Evolutionary conservation across 169 alveolate genomes (phyloP).

Genomic region (Eimeria zaria): DNA sequence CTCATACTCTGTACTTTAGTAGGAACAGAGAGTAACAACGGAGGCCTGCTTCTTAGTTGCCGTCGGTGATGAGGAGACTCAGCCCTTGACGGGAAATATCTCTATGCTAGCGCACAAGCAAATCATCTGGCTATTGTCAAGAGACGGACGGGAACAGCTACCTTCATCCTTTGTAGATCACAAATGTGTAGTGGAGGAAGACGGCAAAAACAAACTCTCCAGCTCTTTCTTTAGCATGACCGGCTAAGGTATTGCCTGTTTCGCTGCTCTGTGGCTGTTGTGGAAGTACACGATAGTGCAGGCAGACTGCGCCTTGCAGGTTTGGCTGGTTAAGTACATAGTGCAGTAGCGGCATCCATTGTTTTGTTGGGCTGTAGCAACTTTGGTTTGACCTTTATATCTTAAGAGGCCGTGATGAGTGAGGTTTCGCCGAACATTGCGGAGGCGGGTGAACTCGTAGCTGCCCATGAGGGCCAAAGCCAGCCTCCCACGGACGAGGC

Average conservation of each 20-base stretch:
- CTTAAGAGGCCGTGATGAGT: not conserved
- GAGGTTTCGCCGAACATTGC: not conserved
- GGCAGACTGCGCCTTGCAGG: not conserved
- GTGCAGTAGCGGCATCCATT: not conserved
- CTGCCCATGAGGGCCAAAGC: not conserved
- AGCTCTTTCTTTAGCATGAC: not conserved
- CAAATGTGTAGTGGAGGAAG: not conserved
- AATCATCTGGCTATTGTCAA: not conserved
- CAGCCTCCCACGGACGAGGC: not conserved
- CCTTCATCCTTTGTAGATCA: not conserved
- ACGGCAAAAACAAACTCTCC: not conserved
- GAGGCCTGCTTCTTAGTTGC: not conserved
- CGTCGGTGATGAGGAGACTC: not conserved
- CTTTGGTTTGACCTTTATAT: not conserved
- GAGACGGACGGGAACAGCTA: not conserved
- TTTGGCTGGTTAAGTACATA: not conserved
- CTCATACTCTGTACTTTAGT: not conserved
- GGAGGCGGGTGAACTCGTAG: conserved; percentile 14
- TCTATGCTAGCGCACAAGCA: not conserved
- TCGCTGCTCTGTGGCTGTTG: not conserved
- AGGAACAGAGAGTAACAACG: not conserved
- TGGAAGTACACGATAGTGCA: not conserved
- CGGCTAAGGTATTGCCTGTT: not conserved
- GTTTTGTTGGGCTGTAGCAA: not conserved
- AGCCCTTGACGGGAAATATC: not conserved